phyloP scores from a whole-genome alignment of 2,329 filamentous ascomycete genomes.

The Cordyceps tenuipes region DNA sequence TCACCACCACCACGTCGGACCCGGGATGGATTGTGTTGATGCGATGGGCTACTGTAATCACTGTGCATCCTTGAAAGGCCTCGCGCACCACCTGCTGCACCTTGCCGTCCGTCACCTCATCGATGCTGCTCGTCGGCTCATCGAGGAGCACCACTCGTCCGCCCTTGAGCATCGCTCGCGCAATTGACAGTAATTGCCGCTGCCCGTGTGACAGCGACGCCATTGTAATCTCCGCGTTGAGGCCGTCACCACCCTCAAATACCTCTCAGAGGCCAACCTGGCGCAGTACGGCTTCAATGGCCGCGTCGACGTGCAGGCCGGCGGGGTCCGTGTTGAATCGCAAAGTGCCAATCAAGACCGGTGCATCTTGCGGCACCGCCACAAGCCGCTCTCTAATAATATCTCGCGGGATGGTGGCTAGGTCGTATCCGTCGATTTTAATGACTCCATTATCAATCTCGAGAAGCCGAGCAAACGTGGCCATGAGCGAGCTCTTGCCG shows the following conservation, averaged over 20 bases:
- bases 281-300: constrained; percentile 34
- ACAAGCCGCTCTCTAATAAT: constrained; percentile 26
- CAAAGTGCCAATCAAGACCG: constrained; percentile 40
- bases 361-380: constrained; percentile 42
- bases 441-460: constrained; percentile 34
- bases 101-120: not conserved
- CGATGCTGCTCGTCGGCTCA: constrained; percentile 8
- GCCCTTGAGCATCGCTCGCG: constrained; percentile 26
- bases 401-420: constrained; percentile 17
- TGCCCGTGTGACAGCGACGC: constrained; percentile 33
- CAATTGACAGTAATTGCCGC: constrained; percentile 35
- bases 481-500: constrained; percentile 29
- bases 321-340: constrained; percentile 41
- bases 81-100: not conserved
- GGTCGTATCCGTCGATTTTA: constrained; percentile 35
- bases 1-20: constrained; percentile 8
- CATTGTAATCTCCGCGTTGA: constrained; percentile 26
- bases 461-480: constrained; percentile 39
- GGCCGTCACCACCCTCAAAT: constrained; percentile 30
- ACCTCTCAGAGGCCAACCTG: constrained; percentile 35
- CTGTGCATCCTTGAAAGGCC: not conserved
- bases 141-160: constrained; percentile 30
- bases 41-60: constrained; percentile 9
- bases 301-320: constrained; percentile 26
- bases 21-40: constrained; percentile 10